Percentiles rank a stretch among this genome's conserved stretches.
These are phyloP conservation scores for Apiospora sp. DNA, from an alignment of 2,329 filamentous ascomycete genomes.

Conservation along the genomic window DNA sequence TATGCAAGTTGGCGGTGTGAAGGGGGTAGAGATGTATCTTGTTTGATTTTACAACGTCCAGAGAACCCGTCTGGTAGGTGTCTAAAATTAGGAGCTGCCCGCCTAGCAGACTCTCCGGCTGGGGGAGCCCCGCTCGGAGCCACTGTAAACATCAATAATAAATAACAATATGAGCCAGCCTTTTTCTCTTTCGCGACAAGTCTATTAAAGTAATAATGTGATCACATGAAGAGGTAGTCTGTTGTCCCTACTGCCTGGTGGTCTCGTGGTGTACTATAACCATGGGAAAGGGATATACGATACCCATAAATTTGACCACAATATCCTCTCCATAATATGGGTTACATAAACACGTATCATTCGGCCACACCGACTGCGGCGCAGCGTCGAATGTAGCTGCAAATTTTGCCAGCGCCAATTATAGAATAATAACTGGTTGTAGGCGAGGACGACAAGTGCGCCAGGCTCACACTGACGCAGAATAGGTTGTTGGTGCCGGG, in stretches of 20 bases:
- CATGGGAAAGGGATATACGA: neutral
- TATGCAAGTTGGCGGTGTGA: neutral
- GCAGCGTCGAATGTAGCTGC: neutral
- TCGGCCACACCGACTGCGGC: slow-evolving; percentile 6
- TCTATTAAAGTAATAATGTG: neutral
- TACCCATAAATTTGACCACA: neutral
- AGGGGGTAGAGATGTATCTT: neutral
- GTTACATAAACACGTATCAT: neutral
- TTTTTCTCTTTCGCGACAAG: neutral
- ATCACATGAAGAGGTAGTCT: neutral
- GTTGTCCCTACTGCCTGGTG: neutral
- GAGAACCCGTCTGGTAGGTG: neutral
- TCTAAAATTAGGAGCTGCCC: neutral
- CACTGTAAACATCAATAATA: neutral
- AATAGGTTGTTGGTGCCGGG: neutral
- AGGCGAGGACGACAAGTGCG: neutral
- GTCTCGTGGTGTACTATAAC: neutral
- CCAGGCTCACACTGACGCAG: neutral
- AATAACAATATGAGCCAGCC: neutral
- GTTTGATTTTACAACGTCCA: neutral
- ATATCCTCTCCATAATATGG: neutral
- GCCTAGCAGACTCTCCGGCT: neutral
- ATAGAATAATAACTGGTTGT: neutral
- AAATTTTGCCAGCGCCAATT: neutral
- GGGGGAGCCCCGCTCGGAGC: neutral